These are phyloP conservation scores for Ephemerocybe angulata DNA, from an alignment of 768 basidiomycete species.

Conservation along the genomic window DNA sequence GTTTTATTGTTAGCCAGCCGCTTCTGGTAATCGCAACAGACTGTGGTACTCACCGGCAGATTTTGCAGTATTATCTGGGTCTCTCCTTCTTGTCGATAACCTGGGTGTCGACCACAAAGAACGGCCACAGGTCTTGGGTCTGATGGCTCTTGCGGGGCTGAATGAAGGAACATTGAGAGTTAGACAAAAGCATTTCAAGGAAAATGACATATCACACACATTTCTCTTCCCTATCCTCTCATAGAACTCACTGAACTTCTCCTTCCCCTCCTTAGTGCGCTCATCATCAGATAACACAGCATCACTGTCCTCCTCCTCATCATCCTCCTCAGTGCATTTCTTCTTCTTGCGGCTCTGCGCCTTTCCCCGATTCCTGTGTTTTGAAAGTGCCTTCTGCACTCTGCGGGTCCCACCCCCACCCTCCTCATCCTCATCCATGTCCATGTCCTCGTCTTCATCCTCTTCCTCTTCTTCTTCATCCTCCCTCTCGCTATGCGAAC, in stretches of 20 bases:
- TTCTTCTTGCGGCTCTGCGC: no score
- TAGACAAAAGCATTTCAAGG: neutral
- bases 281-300: no score
- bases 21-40: neutral
- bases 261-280: no score
- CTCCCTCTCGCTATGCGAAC: neutral
- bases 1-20: no score
- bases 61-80: neutral
- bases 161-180: neutral
- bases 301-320: no score
- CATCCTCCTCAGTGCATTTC: no score
- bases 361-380: no score
- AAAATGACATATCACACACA: neutral
- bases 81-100: neutral
- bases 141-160: neutral
- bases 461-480: neutral
- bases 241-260: neutral
- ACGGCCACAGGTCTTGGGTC: neutral
- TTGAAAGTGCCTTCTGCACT: no score
- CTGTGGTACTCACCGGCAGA: neutral
- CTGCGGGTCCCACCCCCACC: neutral
- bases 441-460: neutral
- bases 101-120: neutral
- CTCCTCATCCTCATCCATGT: neutral
- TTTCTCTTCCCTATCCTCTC: neutral